A percentile compares a stretch with the other conserved stretches of the same genome.
phyloP scores from a whole-genome alignment of 1,139 yeast species.

The Trichomonascaceae sp. region DNA sequence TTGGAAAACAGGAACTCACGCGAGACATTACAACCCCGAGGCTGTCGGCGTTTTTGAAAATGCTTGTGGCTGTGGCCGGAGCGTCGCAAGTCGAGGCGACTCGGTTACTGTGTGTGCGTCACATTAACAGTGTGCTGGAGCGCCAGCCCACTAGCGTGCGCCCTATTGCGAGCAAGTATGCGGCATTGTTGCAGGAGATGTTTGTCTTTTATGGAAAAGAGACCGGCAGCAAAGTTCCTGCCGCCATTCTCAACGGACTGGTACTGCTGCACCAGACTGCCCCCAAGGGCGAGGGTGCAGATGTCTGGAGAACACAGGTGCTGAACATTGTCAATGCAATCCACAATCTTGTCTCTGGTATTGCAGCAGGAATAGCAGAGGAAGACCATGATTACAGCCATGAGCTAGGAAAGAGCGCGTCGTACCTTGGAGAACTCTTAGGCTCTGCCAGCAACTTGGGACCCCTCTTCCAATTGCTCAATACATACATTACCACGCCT shows the following conservation, averaged over 20 bases:
- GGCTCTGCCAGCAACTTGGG: slow-evolving; percentile 7
- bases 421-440: not conserved
- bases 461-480: slow-evolving; percentile 14
- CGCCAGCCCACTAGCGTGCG: slow-evolving; percentile 70
- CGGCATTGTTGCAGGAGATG: slow-evolving; percentile 29
- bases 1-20: slow-evolving; percentile 74
- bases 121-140: slow-evolving; percentile 37
- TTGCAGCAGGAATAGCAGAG: slow-evolving; percentile 11
- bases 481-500: slow-evolving; percentile 14
- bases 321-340: slow-evolving; percentile 13
- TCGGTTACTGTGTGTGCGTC: slow-evolving; percentile 32
- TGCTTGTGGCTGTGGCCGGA: slow-evolving; percentile 28
- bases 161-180: slow-evolving; percentile 57
- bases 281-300: not conserved
- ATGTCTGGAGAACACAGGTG: not conserved
- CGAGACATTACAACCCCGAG: slow-evolving; percentile 78
- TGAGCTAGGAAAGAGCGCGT: slow-evolving; percentile 1
- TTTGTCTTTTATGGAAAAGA: too few species aligned
- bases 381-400: slow-evolving; percentile 11
- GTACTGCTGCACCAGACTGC: not conserved
- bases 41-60: slow-evolving; percentile 29
- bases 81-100: slow-evolving; percentile 28
- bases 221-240: slow-evolving; percentile 8
- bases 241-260: slow-evolving; percentile 7
- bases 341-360: slow-evolving; percentile 11